These are phyloP conservation scores for Gyrodon lividus DNA, from an alignment of 768 basidiomycete genomes.

Conservation along the genomic window DNA sequence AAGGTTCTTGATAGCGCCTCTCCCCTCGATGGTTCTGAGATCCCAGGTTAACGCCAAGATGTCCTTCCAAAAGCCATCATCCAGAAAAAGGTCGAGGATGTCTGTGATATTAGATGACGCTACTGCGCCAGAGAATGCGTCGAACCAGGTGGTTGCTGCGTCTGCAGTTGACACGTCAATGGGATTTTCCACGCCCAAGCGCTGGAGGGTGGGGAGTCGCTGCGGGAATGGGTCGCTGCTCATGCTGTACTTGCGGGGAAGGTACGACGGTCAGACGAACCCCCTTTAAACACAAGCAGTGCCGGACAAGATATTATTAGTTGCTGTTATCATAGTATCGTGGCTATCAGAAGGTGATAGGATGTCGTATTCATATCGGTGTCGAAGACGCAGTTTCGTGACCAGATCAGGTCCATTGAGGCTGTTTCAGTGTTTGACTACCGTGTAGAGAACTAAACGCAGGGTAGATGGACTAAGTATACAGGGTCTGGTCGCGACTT, in stretches of 20 bases:
- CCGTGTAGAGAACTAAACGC: too few species aligned
- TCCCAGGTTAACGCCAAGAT: conserved; percentile 53
- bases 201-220: conserved; percentile 30
- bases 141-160: conserved; percentile 26
- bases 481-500: too few species aligned
- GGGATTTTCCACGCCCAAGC: conserved; percentile 23
- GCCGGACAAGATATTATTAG: too few species aligned
- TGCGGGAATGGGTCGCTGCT: conserved; percentile 21
- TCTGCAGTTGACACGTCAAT: conserved; percentile 17
- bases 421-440: too few species aligned
- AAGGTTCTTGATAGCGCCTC: conserved; percentile 37
- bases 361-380: too few species aligned
- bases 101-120: conserved; percentile 11
- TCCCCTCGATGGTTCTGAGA: conserved; percentile 49
- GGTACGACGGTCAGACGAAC: not conserved
- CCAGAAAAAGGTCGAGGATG: conserved; percentile 30
- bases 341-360: too few species aligned
- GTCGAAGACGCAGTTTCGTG: too few species aligned
- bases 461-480: too few species aligned
- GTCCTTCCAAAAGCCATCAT: conserved; percentile 50
- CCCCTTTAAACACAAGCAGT: not conserved
- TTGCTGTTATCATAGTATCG: too few species aligned
- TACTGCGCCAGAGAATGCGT: conserved; percentile 23
- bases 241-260: conserved; percentile 7
- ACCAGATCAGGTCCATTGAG: too few species aligned